Conservation (phyloP, 345 rosid species). For the Eutrema heterophyllum region DNA sequence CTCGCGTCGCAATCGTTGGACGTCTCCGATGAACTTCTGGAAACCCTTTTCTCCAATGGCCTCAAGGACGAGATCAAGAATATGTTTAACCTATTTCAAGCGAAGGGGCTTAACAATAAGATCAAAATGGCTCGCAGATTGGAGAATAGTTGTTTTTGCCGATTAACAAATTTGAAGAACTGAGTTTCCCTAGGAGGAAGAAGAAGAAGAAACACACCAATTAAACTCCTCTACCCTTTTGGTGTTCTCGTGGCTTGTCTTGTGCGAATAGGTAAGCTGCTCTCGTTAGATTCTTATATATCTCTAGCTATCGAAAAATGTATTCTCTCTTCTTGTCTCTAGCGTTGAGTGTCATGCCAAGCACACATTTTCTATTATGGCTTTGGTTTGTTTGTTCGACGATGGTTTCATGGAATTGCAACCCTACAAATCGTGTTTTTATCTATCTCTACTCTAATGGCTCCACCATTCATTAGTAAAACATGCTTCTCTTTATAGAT, state of each 20-base stretch:
- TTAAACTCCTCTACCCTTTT: not conserved
- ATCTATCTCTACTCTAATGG: not conserved
- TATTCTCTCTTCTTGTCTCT: not conserved
- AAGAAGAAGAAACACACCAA: not conserved
- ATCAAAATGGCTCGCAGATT: conserved; percentile 1
- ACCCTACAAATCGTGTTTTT: not conserved
- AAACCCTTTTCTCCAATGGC: not conserved
- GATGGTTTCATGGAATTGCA: not conserved
- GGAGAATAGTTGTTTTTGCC: conserved; percentile 4
- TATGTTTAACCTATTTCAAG: not conserved
- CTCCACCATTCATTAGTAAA: too few relatives aligned
- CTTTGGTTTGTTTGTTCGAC: not conserved
- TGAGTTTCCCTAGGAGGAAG: too few relatives aligned
- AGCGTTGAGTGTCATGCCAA: not conserved
- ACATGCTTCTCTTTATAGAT: not conserved
- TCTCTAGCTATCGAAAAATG: not conserved
- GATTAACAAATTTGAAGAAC: too few relatives aligned
- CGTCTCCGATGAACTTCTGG: not conserved
- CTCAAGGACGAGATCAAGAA: conserved; percentile 1
- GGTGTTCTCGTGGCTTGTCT: not conserved
- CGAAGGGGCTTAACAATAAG: not conserved
- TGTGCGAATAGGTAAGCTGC: conserved; percentile 8
- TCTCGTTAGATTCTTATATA: not conserved
- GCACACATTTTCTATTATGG: not conserved
- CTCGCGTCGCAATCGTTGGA: not conserved